Conservation (phyloP, 495 filamentous ascomycete genomes). For the Rostrohypoxylon terebratum region DNA sequence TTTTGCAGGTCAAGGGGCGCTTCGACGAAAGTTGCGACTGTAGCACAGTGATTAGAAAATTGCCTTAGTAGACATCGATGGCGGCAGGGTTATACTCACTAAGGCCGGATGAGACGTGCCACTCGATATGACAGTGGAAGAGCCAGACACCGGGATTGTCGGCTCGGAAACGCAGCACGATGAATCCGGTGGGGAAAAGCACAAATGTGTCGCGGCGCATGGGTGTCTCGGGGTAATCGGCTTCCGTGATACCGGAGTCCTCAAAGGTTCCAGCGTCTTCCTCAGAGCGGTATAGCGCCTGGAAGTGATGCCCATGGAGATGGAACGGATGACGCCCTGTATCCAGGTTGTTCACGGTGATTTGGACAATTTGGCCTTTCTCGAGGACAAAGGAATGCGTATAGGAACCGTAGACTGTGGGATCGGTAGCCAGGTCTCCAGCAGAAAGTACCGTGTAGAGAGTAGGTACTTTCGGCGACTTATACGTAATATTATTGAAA, state of each 20-base stretch:
- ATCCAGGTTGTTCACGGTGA: conserved; percentile 84
- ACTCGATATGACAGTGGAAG: conserved; percentile 78
- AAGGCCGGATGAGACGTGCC: conserved; percentile 75
- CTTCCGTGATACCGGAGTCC: conserved; percentile 56
- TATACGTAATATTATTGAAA: conserved; percentile 84
- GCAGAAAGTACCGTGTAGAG: conserved; percentile 79
- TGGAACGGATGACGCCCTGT: conserved; percentile 84
- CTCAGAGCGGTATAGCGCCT: conserved; percentile 64
- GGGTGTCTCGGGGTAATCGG: conserved; percentile 57
- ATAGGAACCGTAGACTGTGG: conserved; percentile 77
- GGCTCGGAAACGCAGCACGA: conserved; percentile 75
- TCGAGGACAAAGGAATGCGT: conserved; percentile 76
- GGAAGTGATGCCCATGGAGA: conserved; percentile 87
- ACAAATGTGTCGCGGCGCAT: conserved; percentile 69
- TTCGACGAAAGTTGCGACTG: conserved; percentile 74
- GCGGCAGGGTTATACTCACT: conserved; percentile 23
- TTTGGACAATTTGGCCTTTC: conserved; percentile 76
- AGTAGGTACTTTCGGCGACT: conserved; percentile 78
- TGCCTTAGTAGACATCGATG: background rate
- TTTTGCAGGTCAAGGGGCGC: conserved; percentile 68
- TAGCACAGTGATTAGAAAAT: conserved; percentile 1
- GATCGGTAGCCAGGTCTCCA: conserved; percentile 70
- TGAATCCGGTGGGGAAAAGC: conserved; percentile 64
- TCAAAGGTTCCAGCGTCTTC: conserved; percentile 59
- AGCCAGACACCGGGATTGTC: conserved; percentile 81